Percentiles rank a stretch among this genome's conserved stretches.
Evolutionary conservation across 768 basidiomycete genomes (phyloP).

Genomic region (Suillus bovinus): DNA sequence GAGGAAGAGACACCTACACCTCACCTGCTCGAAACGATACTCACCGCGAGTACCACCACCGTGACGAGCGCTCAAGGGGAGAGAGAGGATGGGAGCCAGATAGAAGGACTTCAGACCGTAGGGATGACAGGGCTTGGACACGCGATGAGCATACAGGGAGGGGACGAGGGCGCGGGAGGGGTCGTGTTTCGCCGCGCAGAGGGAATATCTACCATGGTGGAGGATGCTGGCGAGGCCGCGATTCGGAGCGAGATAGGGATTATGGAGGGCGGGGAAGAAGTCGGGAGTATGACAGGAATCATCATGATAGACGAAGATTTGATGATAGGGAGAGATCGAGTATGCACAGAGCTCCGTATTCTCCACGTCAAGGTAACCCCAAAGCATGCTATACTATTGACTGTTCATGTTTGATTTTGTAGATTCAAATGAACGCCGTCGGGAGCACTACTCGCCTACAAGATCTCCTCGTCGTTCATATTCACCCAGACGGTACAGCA

Average conservation of each 20-base stretch:
- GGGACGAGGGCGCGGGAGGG: conserved; percentile 1
- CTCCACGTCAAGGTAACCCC: conserved; percentile 1
- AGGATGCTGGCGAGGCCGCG: background rate
- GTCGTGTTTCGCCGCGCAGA: background rate
- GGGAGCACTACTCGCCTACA: background rate
- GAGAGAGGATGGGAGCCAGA: conserved; percentile 11
- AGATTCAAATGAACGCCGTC: background rate
- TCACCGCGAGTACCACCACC: background rate
- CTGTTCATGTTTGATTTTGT: background rate
- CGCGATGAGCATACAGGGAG: background rate
- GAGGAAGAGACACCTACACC: background rate
- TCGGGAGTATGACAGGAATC: conserved; percentile 20
- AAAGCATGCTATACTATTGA: background rate
- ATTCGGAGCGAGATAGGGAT: conserved; percentile 27
- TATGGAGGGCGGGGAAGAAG: conserved; percentile 17
- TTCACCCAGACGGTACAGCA: background rate
- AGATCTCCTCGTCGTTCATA: background rate
- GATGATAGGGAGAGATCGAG: conserved; percentile 1
- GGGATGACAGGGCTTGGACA: conserved; percentile 10
- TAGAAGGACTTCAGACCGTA: conserved; percentile 2
- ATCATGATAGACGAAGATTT: background rate
- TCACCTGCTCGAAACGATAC: background rate
- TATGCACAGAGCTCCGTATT: background rate
- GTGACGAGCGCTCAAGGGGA: background rate
- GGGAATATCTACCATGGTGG: conserved; percentile 8